These are phyloP conservation scores for Kodamaea arcana DNA, from an alignment of 1,139 yeast genomes.

Conservation along the genomic window DNA sequence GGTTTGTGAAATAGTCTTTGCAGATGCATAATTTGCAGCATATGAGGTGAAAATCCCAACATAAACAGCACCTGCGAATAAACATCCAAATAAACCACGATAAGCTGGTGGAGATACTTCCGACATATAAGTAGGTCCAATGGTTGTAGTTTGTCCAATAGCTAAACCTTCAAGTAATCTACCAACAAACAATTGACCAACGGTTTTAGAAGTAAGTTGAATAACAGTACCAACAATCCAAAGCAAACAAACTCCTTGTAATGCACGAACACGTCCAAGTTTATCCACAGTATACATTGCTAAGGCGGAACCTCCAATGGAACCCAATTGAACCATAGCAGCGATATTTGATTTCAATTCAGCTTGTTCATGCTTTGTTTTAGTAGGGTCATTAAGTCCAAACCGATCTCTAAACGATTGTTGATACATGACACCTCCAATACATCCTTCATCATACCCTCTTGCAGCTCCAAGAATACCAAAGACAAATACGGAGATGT, in stretches of 20 bases:
- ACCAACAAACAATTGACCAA: constrained; percentile 53
- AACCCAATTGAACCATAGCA: constrained; percentile 61
- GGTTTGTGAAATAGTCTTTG: constrained; percentile 26
- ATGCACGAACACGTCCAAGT: constrained; percentile 52
- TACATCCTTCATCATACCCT: constrained; percentile 59
- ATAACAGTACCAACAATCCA: constrained; percentile 51
- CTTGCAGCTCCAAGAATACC: constrained; percentile 40
- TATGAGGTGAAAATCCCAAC: constrained; percentile 50
- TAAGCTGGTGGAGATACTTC: constrained; percentile 54
- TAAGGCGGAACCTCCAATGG: constrained; percentile 52
- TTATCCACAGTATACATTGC: constrained; percentile 50
- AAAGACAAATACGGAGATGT: constrained; percentile 49
- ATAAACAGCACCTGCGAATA: constrained; percentile 55
- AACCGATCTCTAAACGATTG: constrained; percentile 39
- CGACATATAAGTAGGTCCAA: constrained; percentile 52
- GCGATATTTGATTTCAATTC: constrained; percentile 52
- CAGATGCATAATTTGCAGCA: constrained; percentile 45
- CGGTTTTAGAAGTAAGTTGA: constrained; percentile 41
- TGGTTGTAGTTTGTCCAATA: constrained; percentile 54
- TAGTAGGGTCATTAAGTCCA: constrained; percentile 42
- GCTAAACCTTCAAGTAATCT: constrained; percentile 53
- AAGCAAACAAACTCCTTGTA: constrained; percentile 41
- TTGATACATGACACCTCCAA: constrained; percentile 44
- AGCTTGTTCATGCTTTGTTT: constrained; percentile 34
- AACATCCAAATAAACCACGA: constrained; percentile 49